Conservation (phyloP, 257 asterid genomes). For the Eucommia ulmoides region DNA sequence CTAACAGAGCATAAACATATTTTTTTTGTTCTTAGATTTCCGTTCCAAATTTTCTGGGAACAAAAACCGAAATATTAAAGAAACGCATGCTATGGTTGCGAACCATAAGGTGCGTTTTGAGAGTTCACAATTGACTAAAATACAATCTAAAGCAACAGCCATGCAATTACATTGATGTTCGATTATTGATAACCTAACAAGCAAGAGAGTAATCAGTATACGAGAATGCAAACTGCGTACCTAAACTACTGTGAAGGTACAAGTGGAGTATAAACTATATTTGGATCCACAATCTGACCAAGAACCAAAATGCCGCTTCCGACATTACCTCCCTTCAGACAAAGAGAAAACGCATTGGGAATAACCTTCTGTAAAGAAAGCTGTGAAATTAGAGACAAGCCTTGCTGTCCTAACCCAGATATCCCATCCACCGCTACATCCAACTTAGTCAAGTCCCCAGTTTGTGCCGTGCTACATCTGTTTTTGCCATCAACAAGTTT, state of each 20-base stretch:
- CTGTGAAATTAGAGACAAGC: slow-evolving; percentile 79
- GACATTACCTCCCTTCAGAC: slow-evolving; percentile 59
- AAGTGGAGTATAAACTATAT: slow-evolving; percentile 80
- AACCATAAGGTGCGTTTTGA: too few species aligned
- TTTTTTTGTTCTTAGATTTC: too few species aligned
- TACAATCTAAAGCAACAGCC: too few species aligned
- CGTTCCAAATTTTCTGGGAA: too few species aligned
- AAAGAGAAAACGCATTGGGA: slow-evolving; percentile 82
- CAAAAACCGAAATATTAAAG: too few species aligned
- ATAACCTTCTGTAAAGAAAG: slow-evolving; percentile 72
- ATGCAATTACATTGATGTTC: too few species aligned
- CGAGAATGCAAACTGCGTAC: too few species aligned
- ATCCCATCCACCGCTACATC: slow-evolving; percentile 98
- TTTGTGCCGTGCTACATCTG: slow-evolving; percentile 96
- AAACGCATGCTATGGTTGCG: too few species aligned
- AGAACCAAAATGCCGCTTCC: slow-evolving; percentile 94
- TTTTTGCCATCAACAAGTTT: slow-evolving; percentile 4
- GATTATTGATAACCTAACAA: too few species aligned
- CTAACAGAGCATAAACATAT: too few species aligned
- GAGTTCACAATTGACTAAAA: too few species aligned
- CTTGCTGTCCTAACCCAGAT: slow-evolving; percentile 96
- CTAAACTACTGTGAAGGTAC: slow-evolving; percentile 96
- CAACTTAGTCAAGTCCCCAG: slow-evolving; percentile 84
- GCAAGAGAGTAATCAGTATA: too few species aligned
- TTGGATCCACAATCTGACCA: slow-evolving; percentile 86